Evolutionary conservation across 176 grass and related monocot species (phyloP).

Genomic region (Rhynchospora breviuscula): DNA sequence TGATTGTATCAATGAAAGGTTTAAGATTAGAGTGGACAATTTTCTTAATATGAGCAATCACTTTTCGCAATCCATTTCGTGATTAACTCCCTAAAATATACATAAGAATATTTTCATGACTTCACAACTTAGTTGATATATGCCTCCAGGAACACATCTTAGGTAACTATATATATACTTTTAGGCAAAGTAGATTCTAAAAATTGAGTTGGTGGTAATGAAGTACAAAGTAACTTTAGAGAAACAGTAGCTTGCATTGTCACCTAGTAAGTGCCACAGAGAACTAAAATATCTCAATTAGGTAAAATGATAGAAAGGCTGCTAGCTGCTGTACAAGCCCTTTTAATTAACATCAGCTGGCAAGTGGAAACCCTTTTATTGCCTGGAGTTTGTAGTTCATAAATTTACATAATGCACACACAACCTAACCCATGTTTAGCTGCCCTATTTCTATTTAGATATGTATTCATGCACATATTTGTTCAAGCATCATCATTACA

Average conservation of each 20-base stretch:
- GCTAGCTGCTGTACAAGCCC: not conserved
- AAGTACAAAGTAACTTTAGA: not conserved
- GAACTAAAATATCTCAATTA: not conserved
- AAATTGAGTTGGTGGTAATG: not conserved
- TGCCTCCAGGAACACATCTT: not conserved
- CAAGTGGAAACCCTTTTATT: conserved; percentile 9
- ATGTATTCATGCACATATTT: conserved; percentile 9
- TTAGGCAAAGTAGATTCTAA: not conserved
- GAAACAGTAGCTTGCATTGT: not conserved
- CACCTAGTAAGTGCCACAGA: not conserved
- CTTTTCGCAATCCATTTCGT: too few species aligned
- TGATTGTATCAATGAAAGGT: too few species aligned
- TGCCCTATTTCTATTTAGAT: not conserved
- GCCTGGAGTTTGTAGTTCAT: conserved; percentile 3
- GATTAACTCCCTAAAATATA: too few species aligned
- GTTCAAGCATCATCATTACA: conserved; percentile 21
- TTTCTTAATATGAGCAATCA: too few species aligned
- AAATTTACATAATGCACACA: not conserved
- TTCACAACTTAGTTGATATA: too few species aligned
- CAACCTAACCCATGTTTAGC: conserved; percentile 6
- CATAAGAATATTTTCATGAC: too few species aligned
- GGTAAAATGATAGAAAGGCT: not conserved
- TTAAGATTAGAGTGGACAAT: too few species aligned
- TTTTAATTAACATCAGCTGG: conserved; percentile 5
- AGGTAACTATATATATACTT: not conserved